Conservation (phyloP, 169 alveolate species). For the Plasmodium chabaudi region DNA sequence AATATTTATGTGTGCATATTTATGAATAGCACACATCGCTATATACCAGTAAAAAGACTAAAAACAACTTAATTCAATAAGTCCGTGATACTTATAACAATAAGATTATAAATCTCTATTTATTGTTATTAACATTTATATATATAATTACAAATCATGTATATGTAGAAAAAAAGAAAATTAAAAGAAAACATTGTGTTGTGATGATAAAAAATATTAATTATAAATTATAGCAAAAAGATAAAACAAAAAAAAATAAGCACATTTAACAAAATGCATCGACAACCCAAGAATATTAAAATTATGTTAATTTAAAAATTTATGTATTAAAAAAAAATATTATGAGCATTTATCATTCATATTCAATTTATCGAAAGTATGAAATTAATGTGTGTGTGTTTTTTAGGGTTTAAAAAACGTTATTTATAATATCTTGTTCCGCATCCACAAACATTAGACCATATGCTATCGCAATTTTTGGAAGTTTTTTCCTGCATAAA, state of each 20-base stretch:
- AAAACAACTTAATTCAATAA: no score
- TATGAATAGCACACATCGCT: no score
- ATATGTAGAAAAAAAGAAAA: not conserved
- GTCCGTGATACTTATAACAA: no score
- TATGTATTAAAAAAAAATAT: conserved; percentile 3
- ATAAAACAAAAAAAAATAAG: not conserved
- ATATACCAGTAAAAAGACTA: no score
- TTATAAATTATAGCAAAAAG: not conserved
- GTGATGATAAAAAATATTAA: not conserved
- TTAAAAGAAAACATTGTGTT: not conserved
- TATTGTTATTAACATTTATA: not conserved
- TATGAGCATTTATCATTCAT: not conserved
- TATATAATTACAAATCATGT: not conserved
- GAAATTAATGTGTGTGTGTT: no score
- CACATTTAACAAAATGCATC: not conserved
- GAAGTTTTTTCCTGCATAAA: conserved; percentile 28
- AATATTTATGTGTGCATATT: no score
- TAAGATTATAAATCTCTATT: no score
- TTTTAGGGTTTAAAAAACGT: not conserved
- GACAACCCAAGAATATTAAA: not conserved
- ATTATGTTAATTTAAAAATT: conserved; percentile 7
- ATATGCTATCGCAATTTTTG: conserved; percentile 41
- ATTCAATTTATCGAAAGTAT: not conserved
- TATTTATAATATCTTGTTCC: conserved; percentile 74
- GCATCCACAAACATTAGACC: conserved; percentile 73